Conservation (phyloP, 208 protist species). For the Crithidia bombi region DNA sequence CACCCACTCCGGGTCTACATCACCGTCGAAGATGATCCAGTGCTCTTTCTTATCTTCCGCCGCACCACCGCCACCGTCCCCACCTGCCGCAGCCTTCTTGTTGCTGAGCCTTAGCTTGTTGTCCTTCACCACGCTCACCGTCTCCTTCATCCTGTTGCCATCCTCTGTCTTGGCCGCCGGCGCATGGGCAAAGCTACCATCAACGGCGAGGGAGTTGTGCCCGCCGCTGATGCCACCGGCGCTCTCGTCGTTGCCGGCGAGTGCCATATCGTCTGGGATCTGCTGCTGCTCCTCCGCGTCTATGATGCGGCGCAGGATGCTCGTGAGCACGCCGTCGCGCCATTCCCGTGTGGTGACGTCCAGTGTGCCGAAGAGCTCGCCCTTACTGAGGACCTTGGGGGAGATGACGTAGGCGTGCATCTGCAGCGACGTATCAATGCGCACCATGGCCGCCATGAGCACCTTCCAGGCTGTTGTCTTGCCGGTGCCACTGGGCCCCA, state of each 20-base stretch:
- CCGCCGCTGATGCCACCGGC: not conserved
- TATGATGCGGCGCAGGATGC: slow-evolving; percentile 96
- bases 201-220: not conserved
- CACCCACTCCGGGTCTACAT: slow-evolving; percentile 99
- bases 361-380: slow-evolving; percentile 98
- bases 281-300: slow-evolving; percentile 82
- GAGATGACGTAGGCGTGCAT: slow-evolving; percentile 96
- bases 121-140: not conserved
- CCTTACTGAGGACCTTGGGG: slow-evolving; percentile 99
- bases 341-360: slow-evolving; percentile 99
- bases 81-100: not conserved
- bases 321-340: slow-evolving; percentile 99
- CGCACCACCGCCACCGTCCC: not conserved
- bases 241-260: slow-evolving; percentile 21
- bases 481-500: slow-evolving; percentile 97
- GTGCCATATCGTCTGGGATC: slow-evolving; percentile 44
- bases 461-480: slow-evolving; percentile 97
- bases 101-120: slow-evolving; percentile 7
- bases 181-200: no score
- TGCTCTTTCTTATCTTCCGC: slow-evolving; percentile 69
- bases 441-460: slow-evolving; percentile 94
- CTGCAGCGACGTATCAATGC: slow-evolving; percentile 65
- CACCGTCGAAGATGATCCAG: slow-evolving; percentile 99
- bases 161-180: no score
- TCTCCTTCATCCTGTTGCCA: not conserved